phyloP scores from a whole-genome alignment of 2,329 filamentous ascomycete species.

The Corniculantispora saksenae region DNA sequence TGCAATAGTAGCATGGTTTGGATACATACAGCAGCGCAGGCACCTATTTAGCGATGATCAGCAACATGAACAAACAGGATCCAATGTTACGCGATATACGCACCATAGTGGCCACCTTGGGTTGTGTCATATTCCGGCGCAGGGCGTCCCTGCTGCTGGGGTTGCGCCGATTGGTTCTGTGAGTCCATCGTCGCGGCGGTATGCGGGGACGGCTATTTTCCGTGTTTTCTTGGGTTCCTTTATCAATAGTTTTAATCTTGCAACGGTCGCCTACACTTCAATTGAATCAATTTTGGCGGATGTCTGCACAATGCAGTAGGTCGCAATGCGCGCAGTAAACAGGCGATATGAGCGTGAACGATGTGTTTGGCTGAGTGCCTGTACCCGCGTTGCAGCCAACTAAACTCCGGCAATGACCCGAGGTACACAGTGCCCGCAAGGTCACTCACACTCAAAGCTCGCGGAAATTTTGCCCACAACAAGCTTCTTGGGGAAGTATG shows the following conservation, averaged over 20 bases:
- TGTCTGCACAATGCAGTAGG: background rate
- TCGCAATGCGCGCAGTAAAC: conserved; percentile 8
- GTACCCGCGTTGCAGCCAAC: conserved; percentile 7
- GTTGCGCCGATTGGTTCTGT: conserved; percentile 49
- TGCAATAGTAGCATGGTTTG: conserved; percentile 17
- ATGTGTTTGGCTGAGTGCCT: conserved; percentile 14
- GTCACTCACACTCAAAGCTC: background rate
- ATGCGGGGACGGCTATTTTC: background rate
- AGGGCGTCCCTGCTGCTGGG: conserved; percentile 60
- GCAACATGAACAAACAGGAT: conserved; percentile 11
- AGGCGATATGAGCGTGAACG: conserved; percentile 5
- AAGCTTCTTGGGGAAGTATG: background rate
- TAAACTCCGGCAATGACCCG: conserved; percentile 13
- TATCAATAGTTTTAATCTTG: background rate
- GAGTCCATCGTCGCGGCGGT: conserved; percentile 37
- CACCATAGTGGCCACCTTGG: conserved; percentile 79
- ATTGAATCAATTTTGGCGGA: background rate
- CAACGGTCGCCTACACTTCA: background rate
- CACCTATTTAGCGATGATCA: conserved; percentile 40
- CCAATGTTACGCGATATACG: conserved; percentile 30
- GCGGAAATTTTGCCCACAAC: background rate
- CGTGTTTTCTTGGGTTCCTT: background rate
- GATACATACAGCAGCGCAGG: conserved; percentile 46
- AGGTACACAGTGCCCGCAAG: conserved; percentile 10
- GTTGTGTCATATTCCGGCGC: conserved; percentile 71